Evolutionary conservation across 2,329 filamentous ascomycete species (phyloP), one percentile per base, ranked within the genome.

Genomic region (Sporothrix schenckii): DNA sequence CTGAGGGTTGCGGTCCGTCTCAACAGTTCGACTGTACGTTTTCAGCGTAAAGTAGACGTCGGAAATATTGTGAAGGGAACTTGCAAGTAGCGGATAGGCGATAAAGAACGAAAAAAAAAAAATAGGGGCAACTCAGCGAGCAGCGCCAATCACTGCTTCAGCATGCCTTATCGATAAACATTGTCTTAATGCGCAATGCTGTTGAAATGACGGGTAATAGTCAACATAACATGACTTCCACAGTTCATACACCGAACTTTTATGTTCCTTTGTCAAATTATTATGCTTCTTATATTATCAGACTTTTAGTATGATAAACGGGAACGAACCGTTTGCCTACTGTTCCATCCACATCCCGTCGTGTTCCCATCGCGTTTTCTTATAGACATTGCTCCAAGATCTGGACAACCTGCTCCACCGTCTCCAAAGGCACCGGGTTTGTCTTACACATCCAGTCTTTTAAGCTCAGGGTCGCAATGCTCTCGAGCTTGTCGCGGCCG

Each of bases 341-440:
- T 50, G 16, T 3, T 50, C 34, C 4, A 34, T 34, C 6, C 34
- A 34, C 34, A 34, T 34, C n/a, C 9, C 19, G 30, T 27, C 24
- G 16, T 27, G 6, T 54, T 19, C n/a, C 41, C 30, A 19, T 27
- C 10, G 41, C 24, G 2, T 14, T 3, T 19, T 4, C 24, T 11
- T 47, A 39, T 34, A 72, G 30, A 50, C 74, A 75, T 76, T 80
- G 79, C 71, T 84, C 79, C 74, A 86, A 72, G 70, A 86, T 83
- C 75, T 84, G 82, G 75, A 83, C 50, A 4, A 86, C 83, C 76
- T 86, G 81, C 67, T 75, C 76, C 75, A 81, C 81, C 72, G 80
- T 76, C 65, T 70, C 77, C 73, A 86, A 72, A 1, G 83, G 82
- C 52, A 83, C 78, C 1, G 83, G 79, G 75, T 86, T 86, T 30